These are phyloP conservation scores for Kwoniella shandongensis DNA, from an alignment of 768 basidiomycete genomes.

Conservation along the genomic window DNA sequence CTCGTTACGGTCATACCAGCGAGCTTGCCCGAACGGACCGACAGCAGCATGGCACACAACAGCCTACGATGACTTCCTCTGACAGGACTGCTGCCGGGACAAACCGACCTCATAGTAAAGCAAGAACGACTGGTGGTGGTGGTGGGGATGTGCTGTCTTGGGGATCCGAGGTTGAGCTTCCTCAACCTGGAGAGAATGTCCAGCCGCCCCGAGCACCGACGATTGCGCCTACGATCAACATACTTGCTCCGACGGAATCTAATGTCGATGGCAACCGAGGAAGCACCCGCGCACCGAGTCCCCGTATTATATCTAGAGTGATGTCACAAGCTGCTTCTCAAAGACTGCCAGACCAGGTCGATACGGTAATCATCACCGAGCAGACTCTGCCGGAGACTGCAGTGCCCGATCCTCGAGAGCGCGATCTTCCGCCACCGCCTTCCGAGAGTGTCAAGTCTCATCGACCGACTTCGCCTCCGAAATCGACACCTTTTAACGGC, in stretches of 20 bases:
- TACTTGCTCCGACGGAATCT: slow-evolving; percentile 49
- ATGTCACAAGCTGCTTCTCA: not conserved
- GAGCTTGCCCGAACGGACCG: too few species aligned
- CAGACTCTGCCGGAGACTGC: slow-evolving; percentile 14
- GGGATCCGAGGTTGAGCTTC: slow-evolving; percentile 50
- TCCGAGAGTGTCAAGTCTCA: slow-evolving; percentile 29
- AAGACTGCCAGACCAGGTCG: slow-evolving; percentile 20
- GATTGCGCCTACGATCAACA: slow-evolving; percentile 46
- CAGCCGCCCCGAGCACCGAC: slow-evolving; percentile 32
- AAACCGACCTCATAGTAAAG: too few species aligned
- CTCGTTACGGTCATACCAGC: too few species aligned
- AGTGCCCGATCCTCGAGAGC: slow-evolving; percentile 24
- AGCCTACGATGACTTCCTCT: too few species aligned
- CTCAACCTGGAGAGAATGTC: slow-evolving; percentile 19
- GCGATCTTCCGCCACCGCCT: slow-evolving; percentile 28
- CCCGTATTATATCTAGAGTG: slow-evolving; percentile 3
- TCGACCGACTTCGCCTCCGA: slow-evolving; percentile 12
- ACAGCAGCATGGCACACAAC: too few species aligned
- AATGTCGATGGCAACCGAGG: slow-evolving; percentile 20
- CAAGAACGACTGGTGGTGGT: too few species aligned
- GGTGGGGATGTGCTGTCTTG: slow-evolving; percentile 27
- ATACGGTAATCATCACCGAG: slow-evolving; percentile 25
- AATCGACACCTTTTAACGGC: slow-evolving; percentile 4
- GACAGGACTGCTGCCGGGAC: too few species aligned
- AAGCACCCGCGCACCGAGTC: slow-evolving; percentile 14